These are phyloP conservation scores for Aspergillus coremiiformis DNA, from an alignment of 495 filamentous ascomycete species.

Conservation along the genomic window DNA sequence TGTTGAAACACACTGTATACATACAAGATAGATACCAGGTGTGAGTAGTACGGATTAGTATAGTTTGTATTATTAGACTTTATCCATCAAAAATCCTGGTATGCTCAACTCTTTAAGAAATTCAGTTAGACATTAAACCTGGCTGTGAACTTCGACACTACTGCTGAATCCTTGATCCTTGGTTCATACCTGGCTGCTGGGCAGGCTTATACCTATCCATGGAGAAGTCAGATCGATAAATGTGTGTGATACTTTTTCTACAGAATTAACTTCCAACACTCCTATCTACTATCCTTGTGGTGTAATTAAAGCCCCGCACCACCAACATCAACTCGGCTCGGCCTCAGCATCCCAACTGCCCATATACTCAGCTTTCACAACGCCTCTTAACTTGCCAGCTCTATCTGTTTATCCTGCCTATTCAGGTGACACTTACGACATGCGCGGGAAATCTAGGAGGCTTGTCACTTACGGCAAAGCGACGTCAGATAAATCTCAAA, in stretches of 20 bases:
- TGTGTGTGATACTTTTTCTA: not conserved
- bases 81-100: too few species aligned
- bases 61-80: too few species aligned
- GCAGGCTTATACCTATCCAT: not conserved
- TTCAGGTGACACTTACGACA: not conserved
- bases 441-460: constrained; percentile 8
- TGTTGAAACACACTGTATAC: too few species aligned
- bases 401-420: not conserved
- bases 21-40: too few species aligned
- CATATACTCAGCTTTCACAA: not conserved
- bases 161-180: too few species aligned
- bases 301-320: not conserved
- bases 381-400: not conserved
- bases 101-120: too few species aligned
- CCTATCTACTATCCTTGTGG: not conserved
- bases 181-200: too few species aligned
- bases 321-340: too few species aligned
- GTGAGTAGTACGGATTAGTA: too few species aligned
- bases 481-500: not conserved
- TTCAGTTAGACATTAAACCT: too few species aligned
- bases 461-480: constrained; percentile 13
- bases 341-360: not conserved
- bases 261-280: not conserved
- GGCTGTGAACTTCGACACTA: too few species aligned
- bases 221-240: not conserved